These are phyloP conservation scores for Venturia oleaginea DNA, from an alignment of 2,329 filamentous ascomycete genomes.

Conservation along the genomic window DNA sequence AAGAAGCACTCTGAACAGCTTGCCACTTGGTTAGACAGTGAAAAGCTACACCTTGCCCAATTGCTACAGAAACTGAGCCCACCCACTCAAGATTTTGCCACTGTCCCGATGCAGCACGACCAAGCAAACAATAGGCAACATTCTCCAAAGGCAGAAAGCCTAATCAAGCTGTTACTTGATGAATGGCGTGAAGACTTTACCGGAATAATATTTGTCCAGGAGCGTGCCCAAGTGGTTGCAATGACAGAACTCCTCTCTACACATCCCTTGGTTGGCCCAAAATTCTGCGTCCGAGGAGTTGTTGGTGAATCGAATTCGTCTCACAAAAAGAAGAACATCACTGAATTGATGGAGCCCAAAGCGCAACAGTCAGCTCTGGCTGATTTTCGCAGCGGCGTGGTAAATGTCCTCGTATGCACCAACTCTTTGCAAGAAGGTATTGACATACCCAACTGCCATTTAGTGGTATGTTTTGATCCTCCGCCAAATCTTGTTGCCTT, in stretches of 20 bases:
- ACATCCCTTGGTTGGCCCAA: constrained; percentile 19
- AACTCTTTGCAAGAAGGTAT: constrained; percentile 53
- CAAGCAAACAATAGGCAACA: constrained; percentile 14
- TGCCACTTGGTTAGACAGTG: neutral
- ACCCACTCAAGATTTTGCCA: neutral
- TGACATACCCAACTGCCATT: constrained; percentile 53
- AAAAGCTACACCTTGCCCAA: neutral
- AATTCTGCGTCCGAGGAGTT: constrained; percentile 1
- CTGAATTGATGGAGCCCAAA: constrained; percentile 38
- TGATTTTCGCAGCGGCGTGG: constrained; percentile 42
- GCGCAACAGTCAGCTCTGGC: constrained; percentile 43
- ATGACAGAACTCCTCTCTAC: constrained; percentile 29
- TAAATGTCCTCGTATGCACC: constrained; percentile 50
- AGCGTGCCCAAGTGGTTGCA: constrained; percentile 35
- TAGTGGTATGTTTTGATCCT: constrained; percentile 56
- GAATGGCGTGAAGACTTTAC: constrained; percentile 28
- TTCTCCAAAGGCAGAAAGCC: constrained; percentile 28
- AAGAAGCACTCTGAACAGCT: neutral
- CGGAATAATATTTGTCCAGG: constrained; percentile 39
- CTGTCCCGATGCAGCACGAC: neutral
- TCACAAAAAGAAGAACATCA: constrained; percentile 38
- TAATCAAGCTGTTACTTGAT: constrained; percentile 28
- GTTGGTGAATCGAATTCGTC: constrained; percentile 23
- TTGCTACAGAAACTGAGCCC: neutral
- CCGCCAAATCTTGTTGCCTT: constrained; percentile 56